Evolutionary conservation across 345 rosid species (phyloP).

Genomic region (Gossypium australe): DNA sequence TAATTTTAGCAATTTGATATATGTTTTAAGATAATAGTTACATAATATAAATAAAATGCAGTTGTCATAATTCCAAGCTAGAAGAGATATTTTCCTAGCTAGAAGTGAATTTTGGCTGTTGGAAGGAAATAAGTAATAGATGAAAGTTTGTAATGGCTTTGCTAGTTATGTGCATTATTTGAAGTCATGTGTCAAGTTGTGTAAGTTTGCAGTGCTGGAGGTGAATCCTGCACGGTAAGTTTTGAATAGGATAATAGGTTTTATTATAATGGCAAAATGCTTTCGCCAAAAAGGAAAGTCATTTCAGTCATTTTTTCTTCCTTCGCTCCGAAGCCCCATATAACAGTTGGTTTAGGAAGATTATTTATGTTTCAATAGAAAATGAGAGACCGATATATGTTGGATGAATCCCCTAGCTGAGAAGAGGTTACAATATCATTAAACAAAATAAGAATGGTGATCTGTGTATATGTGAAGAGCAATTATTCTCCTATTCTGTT

Average conservation of each 20-base stretch:
- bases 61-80: too few species aligned
- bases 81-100: too few species aligned
- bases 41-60: too few species aligned
- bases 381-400: background rate
- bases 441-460: background rate
- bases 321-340: background rate
- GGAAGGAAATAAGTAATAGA: background rate
- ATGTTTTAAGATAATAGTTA: too few species aligned
- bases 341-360: background rate
- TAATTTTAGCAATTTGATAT: background rate
- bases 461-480: background rate
- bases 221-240: background rate
- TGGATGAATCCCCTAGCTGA: background rate
- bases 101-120: too few species aligned
- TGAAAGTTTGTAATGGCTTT: background rate
- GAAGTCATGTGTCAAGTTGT: background rate
- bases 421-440: background rate
- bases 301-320: too few species aligned
- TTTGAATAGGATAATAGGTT: background rate
- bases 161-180: background rate
- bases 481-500: background rate
- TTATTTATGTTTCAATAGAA: background rate
- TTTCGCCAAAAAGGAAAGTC: too few species aligned
- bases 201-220: background rate
- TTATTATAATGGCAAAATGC: background rate